Percentiles rank a stretch among this genome's conserved stretches.
Conservation (phyloP, 1,284 basidiomycete genomes). For the Cerrena zonata region DNA sequence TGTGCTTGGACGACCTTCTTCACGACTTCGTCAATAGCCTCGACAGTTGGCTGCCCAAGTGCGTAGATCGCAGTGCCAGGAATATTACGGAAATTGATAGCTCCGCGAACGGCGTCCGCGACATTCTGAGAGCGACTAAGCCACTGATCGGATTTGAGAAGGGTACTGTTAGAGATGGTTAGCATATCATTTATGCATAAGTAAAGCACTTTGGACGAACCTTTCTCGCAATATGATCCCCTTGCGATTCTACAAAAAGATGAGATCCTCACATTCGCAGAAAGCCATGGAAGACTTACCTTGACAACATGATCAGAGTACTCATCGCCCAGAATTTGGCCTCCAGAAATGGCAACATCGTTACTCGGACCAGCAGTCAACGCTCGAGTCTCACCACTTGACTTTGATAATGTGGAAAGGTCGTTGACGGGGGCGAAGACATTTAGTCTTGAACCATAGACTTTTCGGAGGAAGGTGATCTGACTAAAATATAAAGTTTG, state of each 20-base stretch:
- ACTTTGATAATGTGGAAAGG: constrained; percentile 71
- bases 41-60: constrained; percentile 86
- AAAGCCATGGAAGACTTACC: constrained; percentile 34
- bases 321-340: constrained; percentile 85
- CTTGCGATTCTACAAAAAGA: constrained; percentile 63
- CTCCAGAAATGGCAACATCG: constrained; percentile 75
- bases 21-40: constrained; percentile 84
- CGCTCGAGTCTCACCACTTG: constrained; percentile 48
- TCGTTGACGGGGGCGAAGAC: constrained; percentile 88
- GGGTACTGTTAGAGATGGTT: constrained; percentile 46
- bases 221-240: constrained; percentile 88
- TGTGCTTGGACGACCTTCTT: constrained; percentile 59
- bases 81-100: constrained; percentile 90
- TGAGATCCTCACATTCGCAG: not conserved
- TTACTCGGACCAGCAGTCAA: constrained; percentile 64
- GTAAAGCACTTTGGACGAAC: too few relatives aligned
- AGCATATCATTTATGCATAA: too few relatives aligned
- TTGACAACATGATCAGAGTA: constrained; percentile 90
- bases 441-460: constrained; percentile 70
- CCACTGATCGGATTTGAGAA: constrained; percentile 92
- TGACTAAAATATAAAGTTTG: constrained; percentile 56
- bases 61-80: constrained; percentile 83
- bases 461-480: constrained; percentile 78
- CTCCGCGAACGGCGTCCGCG: constrained; percentile 75
- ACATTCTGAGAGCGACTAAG: constrained; percentile 61